phyloP scores from a whole-genome alignment of 441 rosid genomes.

The Gossypium davidsonii region DNA sequence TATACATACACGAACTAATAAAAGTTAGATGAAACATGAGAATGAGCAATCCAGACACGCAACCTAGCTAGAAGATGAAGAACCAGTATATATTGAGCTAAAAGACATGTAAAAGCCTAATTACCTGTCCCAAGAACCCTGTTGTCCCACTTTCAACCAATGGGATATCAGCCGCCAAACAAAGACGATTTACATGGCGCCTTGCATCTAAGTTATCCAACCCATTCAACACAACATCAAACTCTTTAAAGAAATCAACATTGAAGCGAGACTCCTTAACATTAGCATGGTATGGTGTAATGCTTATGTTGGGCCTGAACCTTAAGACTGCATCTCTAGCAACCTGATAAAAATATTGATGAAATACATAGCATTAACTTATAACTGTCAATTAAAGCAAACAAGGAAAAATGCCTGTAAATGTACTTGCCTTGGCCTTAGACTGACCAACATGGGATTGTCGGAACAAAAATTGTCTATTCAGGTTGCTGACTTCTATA shows the following conservation, averaged over 20 bases:
- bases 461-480: conserved; percentile 90
- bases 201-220: conserved; percentile 95
- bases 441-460: conserved; percentile 93
- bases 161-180: conserved; percentile 93
- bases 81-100: not conserved
- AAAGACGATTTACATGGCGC: conserved; percentile 93
- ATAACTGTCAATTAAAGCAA: not conserved
- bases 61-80: not conserved
- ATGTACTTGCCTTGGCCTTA: conserved; percentile 71
- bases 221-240: conserved; percentile 87
- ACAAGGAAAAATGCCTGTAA: not conserved
- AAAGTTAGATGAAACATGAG: not conserved
- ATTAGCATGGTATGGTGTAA: conserved; percentile 81
- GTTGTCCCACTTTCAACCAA: conserved; percentile 98
- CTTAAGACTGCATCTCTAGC: conserved; percentile 93
- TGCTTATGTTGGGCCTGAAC: conserved; percentile 78
- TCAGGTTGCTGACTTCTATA: conserved; percentile 97
- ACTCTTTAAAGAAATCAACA: conserved; percentile 86
- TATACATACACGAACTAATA: not conserved
- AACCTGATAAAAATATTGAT: conserved; percentile 45
- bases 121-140: conserved; percentile 96
- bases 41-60: not conserved
- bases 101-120: conserved; percentile 10
- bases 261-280: conserved; percentile 76
- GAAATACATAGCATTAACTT: not conserved